Percentiles rank a stretch among this genome's conserved stretches.
phyloP scores from a whole-genome alignment of 208 protist genomes.

The Crithidia thermophila region DNA sequence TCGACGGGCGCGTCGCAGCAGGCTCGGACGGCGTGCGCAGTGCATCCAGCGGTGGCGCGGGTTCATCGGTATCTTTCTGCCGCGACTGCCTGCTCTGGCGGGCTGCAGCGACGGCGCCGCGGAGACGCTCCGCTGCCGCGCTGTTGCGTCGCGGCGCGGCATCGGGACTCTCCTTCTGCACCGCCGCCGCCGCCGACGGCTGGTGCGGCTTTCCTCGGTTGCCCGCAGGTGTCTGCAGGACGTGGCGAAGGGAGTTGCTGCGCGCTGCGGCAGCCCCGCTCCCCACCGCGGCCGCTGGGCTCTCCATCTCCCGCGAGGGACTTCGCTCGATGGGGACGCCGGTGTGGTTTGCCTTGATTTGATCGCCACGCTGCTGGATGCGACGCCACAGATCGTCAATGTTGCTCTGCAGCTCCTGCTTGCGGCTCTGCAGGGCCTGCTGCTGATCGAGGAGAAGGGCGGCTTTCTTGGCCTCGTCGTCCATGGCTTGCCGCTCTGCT shows the following conservation, averaged over 20 bases:
- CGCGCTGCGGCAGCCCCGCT: slow-evolving; percentile 2
- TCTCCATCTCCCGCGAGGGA: no score
- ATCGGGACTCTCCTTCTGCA: background rate
- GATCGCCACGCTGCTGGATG: slow-evolving; percentile 25
- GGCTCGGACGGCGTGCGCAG: background rate
- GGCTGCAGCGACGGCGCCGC: slow-evolving; percentile 1
- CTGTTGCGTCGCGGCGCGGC: background rate
- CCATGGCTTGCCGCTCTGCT: slow-evolving; percentile 5
- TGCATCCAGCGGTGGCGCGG: background rate
- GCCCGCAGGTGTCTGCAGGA: slow-evolving; percentile 11
- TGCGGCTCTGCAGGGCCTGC: background rate
- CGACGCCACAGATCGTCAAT: slow-evolving; percentile 19
- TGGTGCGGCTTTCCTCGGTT: background rate
- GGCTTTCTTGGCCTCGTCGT: slow-evolving; percentile 17
- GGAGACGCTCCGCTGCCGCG: slow-evolving; percentile 1
- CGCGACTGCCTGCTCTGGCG: background rate
- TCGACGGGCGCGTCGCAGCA: background rate
- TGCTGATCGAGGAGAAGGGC: slow-evolving; percentile 14
- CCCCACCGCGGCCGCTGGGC: background rate
- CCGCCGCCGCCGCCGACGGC: background rate
- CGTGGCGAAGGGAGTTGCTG: slow-evolving; percentile 19
- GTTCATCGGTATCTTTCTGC: background rate
- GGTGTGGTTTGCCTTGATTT: slow-evolving; percentile 28
- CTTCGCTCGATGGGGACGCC: background rate
- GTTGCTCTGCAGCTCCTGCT: slow-evolving; percentile 25